phyloP scores from a whole-genome alignment of 2,329 filamentous ascomycete genomes.

The Alternaria sp. region DNA sequence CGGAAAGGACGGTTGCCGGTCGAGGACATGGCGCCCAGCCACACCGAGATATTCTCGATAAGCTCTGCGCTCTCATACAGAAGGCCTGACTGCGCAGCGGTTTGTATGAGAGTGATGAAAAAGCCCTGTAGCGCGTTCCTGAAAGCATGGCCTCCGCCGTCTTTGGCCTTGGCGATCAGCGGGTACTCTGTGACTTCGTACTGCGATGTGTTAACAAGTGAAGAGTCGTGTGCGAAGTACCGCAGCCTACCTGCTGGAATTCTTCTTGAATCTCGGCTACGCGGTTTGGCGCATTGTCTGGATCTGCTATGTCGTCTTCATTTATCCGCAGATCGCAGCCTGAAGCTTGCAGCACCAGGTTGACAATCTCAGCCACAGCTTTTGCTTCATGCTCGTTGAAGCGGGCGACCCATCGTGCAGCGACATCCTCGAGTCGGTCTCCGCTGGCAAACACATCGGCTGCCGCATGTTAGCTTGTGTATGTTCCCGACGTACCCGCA shows the following conservation, averaged over 20 bases:
- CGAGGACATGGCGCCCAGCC: conserved; percentile 90
- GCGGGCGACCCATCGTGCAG: conserved; percentile 62
- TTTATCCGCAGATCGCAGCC: conserved; percentile 83
- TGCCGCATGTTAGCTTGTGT: conserved; percentile 40
- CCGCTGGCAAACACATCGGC: conserved; percentile 66
- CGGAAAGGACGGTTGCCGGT: conserved; percentile 87
- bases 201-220: conserved; percentile 44
- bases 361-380: conserved; percentile 65
- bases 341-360: conserved; percentile 69
- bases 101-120: conserved; percentile 75
- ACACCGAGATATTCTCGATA: conserved; percentile 86
- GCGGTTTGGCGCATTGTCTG: conserved; percentile 81
- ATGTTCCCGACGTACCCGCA: background rate
- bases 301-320: conserved; percentile 83
- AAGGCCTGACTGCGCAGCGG: conserved; percentile 80
- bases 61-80: conserved; percentile 79
- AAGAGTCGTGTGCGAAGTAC: too few species aligned
- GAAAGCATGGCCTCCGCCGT: conserved; percentile 78
- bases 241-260: conserved; percentile 73
- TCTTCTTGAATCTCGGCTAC: conserved; percentile 86
- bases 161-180: conserved; percentile 80
- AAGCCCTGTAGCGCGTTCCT: conserved; percentile 79
- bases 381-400: conserved; percentile 63
- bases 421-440: conserved; percentile 62
- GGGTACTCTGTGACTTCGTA: conserved; percentile 89